These are phyloP conservation scores for Suhomyces vadensis DNA, from an alignment of 805 yeast genomes.

Conservation along the genomic window DNA sequence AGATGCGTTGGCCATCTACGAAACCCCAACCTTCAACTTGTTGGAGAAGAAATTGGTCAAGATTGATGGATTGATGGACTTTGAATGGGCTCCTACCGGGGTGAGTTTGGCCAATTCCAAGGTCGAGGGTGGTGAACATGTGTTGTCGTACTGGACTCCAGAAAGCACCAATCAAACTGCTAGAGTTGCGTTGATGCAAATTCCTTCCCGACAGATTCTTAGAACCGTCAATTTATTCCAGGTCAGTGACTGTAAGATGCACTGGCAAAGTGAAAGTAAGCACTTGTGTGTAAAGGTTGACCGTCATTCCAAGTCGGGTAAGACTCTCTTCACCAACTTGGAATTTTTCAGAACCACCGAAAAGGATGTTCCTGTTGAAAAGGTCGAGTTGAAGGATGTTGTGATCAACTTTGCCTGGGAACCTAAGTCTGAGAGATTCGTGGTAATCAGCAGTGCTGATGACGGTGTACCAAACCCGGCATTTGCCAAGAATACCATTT, in stretches of 20 bases:
- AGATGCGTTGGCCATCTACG: constrained; percentile 88
- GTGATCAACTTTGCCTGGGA: constrained; percentile 94
- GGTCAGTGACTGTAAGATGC: constrained; percentile 84
- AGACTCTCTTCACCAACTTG: constrained; percentile 85
- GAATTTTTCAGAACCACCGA: constrained; percentile 88
- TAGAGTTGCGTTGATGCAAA: constrained; percentile 85
- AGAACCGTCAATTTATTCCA: constrained; percentile 94
- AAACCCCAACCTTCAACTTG: constrained; percentile 72
- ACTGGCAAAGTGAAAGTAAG: constrained; percentile 90
- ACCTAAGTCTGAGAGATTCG: constrained; percentile 86
- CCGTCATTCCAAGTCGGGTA: constrained; percentile 93
- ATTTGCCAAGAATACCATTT: constrained; percentile 61
- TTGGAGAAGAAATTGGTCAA: constrained; percentile 84
- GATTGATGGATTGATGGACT: constrained; percentile 82
- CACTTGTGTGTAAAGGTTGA: constrained; percentile 91
- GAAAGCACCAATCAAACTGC: constrained; percentile 92
- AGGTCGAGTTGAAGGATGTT: constrained; percentile 87
- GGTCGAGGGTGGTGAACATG: constrained; percentile 56
- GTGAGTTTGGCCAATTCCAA: constrained; percentile 62
- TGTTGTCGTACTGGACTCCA: constrained; percentile 96
- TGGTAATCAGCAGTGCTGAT: constrained; percentile 67
- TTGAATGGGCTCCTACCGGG: constrained; percentile 93
- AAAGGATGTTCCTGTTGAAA: constrained; percentile 92
- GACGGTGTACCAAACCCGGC: constrained; percentile 61
- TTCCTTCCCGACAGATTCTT: constrained; percentile 77